Percentiles rank a stretch among this genome's conserved stretches.
Evolutionary conservation across 2,329 filamentous ascomycete species (phyloP).

Genomic region (Huntiella moniliformis): DNA sequence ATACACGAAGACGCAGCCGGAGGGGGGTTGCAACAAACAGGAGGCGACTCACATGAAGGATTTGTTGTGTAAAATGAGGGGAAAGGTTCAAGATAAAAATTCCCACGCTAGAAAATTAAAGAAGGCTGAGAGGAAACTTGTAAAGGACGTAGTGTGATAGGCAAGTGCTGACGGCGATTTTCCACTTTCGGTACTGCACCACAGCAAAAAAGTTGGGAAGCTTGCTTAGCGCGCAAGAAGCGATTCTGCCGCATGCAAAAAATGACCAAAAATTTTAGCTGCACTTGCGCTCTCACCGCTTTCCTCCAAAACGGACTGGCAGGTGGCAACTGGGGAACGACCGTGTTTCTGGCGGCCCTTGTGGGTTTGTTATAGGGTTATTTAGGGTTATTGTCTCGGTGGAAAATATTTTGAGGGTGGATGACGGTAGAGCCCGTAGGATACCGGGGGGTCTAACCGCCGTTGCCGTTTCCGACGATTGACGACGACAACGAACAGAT

Average conservation of each 20-base stretch:
- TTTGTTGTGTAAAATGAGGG: neutral
- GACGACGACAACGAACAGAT: slow-evolving; percentile 2
- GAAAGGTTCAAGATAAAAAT: neutral
- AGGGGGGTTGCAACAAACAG: neutral
- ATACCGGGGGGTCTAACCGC: too few species aligned
- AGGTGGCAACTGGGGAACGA: too few species aligned
- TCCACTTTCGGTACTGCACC: neutral
- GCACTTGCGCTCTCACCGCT: slow-evolving; percentile 11
- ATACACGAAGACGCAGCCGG: neutral
- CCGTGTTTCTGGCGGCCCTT: too few species aligned
- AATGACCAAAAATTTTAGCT: slow-evolving; percentile 13
- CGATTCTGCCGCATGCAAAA: slow-evolving; percentile 11
- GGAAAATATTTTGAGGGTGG: slow-evolving; percentile 7
- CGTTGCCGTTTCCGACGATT: slow-evolving; percentile 4
- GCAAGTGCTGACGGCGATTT: neutral
- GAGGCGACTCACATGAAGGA: slow-evolving; percentile 1
- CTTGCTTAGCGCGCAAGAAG: slow-evolving; percentile 7
- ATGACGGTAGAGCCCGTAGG: neutral
- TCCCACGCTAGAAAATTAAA: neutral
- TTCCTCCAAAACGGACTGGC: neutral
- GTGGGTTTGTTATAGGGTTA: neutral
- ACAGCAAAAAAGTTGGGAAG: slow-evolving; percentile 4
- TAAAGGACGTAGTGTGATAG: neutral
- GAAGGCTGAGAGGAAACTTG: neutral
- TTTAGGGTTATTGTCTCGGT: neutral